Evolutionary conservation across 495 filamentous ascomycete species (phyloP).

Genomic region (Aspergillus nidulans): DNA sequence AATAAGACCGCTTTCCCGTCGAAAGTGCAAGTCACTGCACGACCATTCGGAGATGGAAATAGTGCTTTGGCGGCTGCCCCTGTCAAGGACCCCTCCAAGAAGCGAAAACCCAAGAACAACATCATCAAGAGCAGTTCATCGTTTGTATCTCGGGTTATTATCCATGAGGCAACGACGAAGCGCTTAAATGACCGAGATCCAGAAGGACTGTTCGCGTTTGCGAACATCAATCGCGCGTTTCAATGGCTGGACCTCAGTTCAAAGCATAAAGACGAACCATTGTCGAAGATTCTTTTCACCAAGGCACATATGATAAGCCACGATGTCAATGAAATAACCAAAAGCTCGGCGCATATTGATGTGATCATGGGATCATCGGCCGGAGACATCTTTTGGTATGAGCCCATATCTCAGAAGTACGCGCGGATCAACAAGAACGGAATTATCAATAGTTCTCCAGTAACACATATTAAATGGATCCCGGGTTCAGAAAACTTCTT

Average conservation of each 20-base stretch:
- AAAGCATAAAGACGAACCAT: conserved; percentile 64
- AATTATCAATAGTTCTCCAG: conserved; percentile 76
- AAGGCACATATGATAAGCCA: conserved; percentile 94
- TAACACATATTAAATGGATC: conserved; percentile 87
- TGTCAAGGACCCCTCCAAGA: conserved; percentile 72
- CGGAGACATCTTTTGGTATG: conserved; percentile 97
- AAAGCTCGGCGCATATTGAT: conserved; percentile 74
- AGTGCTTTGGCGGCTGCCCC: conserved; percentile 55
- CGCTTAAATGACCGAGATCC: conserved; percentile 69
- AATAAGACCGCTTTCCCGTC: conserved; percentile 49
- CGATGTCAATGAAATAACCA: conserved; percentile 83
- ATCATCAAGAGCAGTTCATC: conserved; percentile 97
- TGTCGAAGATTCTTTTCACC: conserved; percentile 94
- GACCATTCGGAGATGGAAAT: conserved; percentile 87
- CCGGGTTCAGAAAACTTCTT: conserved; percentile 93
- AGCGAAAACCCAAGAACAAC: conserved; percentile 92
- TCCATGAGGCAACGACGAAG: conserved; percentile 75
- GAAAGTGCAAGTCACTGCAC: conserved; percentile 40
- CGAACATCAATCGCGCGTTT: conserved; percentile 89
- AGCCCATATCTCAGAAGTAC: conserved; percentile 95
- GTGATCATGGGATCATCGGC: conserved; percentile 93
- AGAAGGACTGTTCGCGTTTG: conserved; percentile 85
- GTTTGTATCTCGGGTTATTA: conserved; percentile 92
- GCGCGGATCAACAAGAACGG: conserved; percentile 96
- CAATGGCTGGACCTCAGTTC: conserved; percentile 73